Percentiles rank a stretch among this genome's conserved stretches.
Evolutionary conservation across 495 filamentous ascomycete species (phyloP).

Genomic region (Aspergillus sclerotioniger): DNA sequence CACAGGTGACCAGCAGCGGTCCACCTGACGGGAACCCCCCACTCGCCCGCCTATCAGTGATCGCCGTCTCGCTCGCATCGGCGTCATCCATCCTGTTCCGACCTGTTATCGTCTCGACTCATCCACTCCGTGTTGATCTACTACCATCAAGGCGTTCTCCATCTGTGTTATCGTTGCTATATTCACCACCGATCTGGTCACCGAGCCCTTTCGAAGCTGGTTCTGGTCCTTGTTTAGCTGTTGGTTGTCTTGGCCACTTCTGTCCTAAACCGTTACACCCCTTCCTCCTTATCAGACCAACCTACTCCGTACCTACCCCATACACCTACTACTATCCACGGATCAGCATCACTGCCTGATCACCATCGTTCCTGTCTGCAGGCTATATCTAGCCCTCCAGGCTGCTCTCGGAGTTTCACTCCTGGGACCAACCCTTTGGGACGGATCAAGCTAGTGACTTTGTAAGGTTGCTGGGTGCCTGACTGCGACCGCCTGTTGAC

Average conservation of each 20-base stretch:
- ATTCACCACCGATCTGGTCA: not conserved
- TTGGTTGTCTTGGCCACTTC: not conserved
- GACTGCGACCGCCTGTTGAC: constrained; percentile 17
- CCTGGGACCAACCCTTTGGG: too few species aligned
- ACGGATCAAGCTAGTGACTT: not conserved
- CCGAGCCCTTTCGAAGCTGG: not conserved
- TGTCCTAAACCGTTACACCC: not conserved
- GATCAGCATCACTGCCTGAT: constrained; percentile 1
- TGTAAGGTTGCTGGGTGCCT: constrained; percentile 16
- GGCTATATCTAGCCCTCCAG: not conserved
- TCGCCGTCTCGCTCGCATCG: constrained; percentile 9
- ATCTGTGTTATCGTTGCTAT: constrained; percentile 5
- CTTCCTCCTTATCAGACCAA: constrained; percentile 7
- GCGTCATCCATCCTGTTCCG: constrained; percentile 13
- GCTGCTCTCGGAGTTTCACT: constrained; percentile 3
- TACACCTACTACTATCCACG: not conserved
- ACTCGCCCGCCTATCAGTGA: constrained; percentile 23
- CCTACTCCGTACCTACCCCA: not conserved
- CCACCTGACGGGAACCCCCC: constrained; percentile 24
- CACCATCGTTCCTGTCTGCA: not conserved
- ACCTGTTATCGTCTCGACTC: constrained; percentile 12
- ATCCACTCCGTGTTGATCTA: constrained; percentile 5
- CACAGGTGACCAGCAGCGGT: constrained; percentile 4
- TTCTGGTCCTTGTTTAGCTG: not conserved
- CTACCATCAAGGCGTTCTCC: not conserved